Conservation (phyloP, 1,139 yeast genomes). For the Yamadazyma conglobata region DNA sequence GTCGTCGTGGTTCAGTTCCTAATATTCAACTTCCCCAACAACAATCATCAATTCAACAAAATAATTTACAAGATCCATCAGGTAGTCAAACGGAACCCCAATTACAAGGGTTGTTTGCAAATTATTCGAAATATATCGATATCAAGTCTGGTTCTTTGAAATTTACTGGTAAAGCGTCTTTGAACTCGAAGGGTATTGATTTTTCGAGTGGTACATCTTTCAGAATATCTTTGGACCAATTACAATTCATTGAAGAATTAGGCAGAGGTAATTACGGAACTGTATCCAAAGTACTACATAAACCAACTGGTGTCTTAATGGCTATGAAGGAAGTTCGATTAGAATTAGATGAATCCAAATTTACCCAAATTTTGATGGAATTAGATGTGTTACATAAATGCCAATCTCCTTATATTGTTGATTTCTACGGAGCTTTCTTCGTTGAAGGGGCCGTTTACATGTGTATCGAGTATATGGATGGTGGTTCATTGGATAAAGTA, state of each 20-base stretch:
- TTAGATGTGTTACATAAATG: slow-evolving; percentile 90
- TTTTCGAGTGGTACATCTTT: slow-evolving; percentile 86
- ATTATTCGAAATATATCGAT: slow-evolving; percentile 83
- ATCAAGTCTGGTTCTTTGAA: slow-evolving; percentile 87
- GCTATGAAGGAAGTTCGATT: slow-evolving; percentile 96
- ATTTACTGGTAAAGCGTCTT: slow-evolving; percentile 89
- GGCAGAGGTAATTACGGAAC: slow-evolving; percentile 97
- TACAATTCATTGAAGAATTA: slow-evolving; percentile 78
- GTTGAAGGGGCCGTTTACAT: slow-evolving; percentile 97
- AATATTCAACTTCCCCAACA: slow-evolving; percentile 3
- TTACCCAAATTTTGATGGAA: slow-evolving; percentile 93
- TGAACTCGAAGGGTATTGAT: slow-evolving; percentile 89
- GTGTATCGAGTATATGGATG: slow-evolving; percentile 99
- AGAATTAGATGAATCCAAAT: slow-evolving; percentile 86
- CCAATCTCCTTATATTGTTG: slow-evolving; percentile 85
- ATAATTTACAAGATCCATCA: background rate
- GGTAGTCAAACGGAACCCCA: slow-evolving; percentile 17
- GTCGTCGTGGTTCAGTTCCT: slow-evolving; percentile 5
- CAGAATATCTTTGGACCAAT: slow-evolving; percentile 79
- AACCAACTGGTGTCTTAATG: slow-evolving; percentile 91
- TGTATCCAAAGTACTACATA: slow-evolving; percentile 86
- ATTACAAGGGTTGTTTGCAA: slow-evolving; percentile 65
- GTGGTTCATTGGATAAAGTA: slow-evolving; percentile 87
- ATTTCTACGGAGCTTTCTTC: slow-evolving; percentile 94
- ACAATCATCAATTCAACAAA: background rate